Conservation (phyloP, 805 yeast genomes). For the Saccharomycopsis javanensis region DNA sequence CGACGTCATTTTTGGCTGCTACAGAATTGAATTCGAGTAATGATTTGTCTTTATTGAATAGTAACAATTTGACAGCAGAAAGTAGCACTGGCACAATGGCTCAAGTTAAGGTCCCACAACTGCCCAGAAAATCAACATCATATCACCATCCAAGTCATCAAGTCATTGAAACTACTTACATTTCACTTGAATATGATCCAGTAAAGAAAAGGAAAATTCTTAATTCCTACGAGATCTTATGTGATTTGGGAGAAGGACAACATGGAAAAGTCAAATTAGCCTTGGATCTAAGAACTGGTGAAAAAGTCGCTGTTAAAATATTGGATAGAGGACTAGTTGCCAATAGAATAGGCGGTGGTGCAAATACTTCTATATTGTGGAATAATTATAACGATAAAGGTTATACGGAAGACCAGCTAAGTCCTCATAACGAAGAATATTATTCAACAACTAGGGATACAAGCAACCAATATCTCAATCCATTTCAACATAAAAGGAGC, state of each 20-base stretch:
- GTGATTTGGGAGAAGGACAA: constrained; percentile 91
- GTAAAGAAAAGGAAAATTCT: constrained; percentile 68
- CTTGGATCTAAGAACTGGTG: constrained; percentile 50
- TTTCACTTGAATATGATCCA: constrained; percentile 83
- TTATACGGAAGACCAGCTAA: not conserved
- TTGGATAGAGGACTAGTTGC: constrained; percentile 63
- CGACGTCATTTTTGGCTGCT: not conserved
- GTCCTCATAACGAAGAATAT: not conserved
- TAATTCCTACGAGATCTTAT: constrained; percentile 80
- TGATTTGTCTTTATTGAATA: not conserved
- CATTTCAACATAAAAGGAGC: not conserved
- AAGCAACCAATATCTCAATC: not conserved
- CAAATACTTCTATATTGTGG: constrained; percentile 24
- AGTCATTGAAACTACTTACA: constrained; percentile 78
- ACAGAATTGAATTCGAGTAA: not conserved
- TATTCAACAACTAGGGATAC: not conserved
- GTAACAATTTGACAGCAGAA: not conserved
- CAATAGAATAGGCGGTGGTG: constrained; percentile 20
- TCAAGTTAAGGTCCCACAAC: not conserved
- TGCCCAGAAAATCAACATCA: constrained; percentile 12
- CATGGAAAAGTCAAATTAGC: constrained; percentile 98
- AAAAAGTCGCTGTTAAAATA: constrained; percentile 85
- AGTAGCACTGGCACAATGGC: not conserved
- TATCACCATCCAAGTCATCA: constrained; percentile 21
- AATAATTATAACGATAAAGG: constrained; percentile 23